phyloP scores from a whole-genome alignment of 768 basidiomycete genomes.

The Collybiopsis luxurians region DNA sequence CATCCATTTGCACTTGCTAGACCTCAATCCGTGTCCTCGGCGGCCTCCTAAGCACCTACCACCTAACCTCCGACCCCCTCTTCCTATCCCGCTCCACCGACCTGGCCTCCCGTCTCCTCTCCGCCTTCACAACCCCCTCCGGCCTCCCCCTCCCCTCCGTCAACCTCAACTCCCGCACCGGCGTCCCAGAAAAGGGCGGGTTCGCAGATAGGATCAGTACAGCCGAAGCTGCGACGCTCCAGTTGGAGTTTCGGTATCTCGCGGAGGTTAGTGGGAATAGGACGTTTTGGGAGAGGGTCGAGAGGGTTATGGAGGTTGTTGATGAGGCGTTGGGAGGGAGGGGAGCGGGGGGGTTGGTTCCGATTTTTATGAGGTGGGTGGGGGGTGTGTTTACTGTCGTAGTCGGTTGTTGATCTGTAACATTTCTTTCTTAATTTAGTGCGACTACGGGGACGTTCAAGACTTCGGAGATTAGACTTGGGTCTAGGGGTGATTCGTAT shows the following conservation, averaged over 20 bases:
- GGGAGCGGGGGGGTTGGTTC: conserved; percentile 56
- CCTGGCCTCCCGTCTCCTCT: conserved; percentile 63
- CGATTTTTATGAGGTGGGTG: conserved; percentile 68
- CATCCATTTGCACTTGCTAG: conserved; percentile 29
- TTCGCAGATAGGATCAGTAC: conserved; percentile 56
- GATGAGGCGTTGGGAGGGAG: conserved; percentile 32
- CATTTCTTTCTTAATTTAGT: conserved; percentile 9
- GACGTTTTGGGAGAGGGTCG: conserved; percentile 64
- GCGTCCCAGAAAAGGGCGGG: conserved; percentile 47
- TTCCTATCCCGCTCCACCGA: conserved; percentile 63
- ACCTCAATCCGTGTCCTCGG: conserved; percentile 77
- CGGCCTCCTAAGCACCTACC: conserved; percentile 65
- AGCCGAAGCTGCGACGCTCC: conserved; percentile 69
- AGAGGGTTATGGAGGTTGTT: conserved; percentile 62
- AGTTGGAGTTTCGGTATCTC: conserved; percentile 76
- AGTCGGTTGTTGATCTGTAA: neutral
- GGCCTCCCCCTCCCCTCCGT: conserved; percentile 65
- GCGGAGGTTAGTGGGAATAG: conserved; percentile 60
- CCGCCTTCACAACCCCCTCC: conserved; percentile 62
- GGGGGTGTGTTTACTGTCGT: neutral
- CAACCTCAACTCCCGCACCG: conserved; percentile 51
- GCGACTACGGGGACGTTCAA: conserved; percentile 21
- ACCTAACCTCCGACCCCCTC: conserved; percentile 56
- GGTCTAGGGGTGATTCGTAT: conserved; percentile 78
- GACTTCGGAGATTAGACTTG: conserved; percentile 64